Percentiles rank a stretch among this genome's conserved stretches.
These are phyloP conservation scores for Jaltomata sinuosa DNA, from an alignment of 257 asterid genomes.

Conservation along the genomic window DNA sequence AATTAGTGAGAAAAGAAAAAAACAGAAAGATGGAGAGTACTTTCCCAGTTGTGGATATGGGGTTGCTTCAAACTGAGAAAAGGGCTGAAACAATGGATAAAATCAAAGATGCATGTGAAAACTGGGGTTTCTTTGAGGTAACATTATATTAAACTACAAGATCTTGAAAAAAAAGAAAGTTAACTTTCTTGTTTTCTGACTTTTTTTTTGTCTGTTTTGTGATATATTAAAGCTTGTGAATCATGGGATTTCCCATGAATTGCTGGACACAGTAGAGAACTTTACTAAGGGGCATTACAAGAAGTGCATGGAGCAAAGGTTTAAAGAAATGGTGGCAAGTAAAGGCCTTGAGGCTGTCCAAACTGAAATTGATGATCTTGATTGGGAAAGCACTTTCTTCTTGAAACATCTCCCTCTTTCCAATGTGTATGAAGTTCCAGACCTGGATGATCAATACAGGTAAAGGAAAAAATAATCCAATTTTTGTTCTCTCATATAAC, in stretches of 20 bases:
- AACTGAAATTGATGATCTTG: constrained; percentile 38
- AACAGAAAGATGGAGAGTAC: constrained; percentile 25
- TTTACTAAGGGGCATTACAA: constrained; percentile 57
- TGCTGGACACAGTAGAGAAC: constrained; percentile 55
- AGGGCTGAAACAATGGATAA: constrained; percentile 46
- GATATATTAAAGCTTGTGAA: constrained; percentile 27
- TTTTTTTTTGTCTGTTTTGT: not conserved
- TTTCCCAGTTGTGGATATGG: constrained; percentile 55
- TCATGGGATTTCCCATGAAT: constrained; percentile 48
- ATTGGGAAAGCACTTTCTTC: constrained; percentile 69
- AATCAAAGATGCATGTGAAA: constrained; percentile 59
- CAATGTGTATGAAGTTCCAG: constrained; percentile 50
- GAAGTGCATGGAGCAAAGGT: constrained; percentile 48
- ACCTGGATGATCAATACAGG: constrained; percentile 63
- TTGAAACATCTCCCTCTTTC: constrained; percentile 57
- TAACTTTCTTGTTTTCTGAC: not conserved
- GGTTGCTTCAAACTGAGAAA: constrained; percentile 49
- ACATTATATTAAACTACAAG: not conserved
- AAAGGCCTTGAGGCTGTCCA: constrained; percentile 55
- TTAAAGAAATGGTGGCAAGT: constrained; percentile 53
- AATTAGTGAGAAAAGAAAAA: not conserved
- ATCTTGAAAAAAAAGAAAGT: not conserved
- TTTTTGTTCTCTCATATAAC: not conserved
- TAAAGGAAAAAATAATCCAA: not conserved
- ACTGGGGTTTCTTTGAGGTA: constrained; percentile 82